Evolutionary conservation across 257 asterid genomes (phyloP).

Genomic region (Hygrophila difformis): DNA sequence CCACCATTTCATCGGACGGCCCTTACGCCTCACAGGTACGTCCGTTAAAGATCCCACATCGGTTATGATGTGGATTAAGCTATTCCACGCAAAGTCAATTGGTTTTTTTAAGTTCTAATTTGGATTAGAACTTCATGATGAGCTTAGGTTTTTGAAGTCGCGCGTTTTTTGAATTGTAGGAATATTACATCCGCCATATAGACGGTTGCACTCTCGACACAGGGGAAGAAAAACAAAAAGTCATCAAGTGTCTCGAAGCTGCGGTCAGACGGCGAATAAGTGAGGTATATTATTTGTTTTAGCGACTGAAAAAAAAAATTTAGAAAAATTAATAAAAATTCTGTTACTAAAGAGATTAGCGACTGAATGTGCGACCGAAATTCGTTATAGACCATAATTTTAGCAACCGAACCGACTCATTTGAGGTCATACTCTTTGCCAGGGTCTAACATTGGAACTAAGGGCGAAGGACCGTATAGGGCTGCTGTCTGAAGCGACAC

Average conservation of each 20-base stretch:
- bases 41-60: too few species aligned
- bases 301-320: too few species aligned
- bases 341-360: too few species aligned
- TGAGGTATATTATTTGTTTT: too few species aligned
- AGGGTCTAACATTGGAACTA: slow-evolving; percentile 83
- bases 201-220: slow-evolving; percentile 70
- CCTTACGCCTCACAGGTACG: slow-evolving; percentile 87
- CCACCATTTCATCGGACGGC: slow-evolving; percentile 71
- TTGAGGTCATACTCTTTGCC: slow-evolving; percentile 3
- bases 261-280: slow-evolving; percentile 82
- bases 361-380: neutral
- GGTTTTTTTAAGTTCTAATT: too few species aligned
- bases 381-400: neutral
- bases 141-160: slow-evolving; percentile 1
- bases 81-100: too few species aligned
- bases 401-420: neutral
- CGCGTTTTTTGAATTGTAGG: slow-evolving; percentile 32
- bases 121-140: too few species aligned
- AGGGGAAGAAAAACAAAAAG: slow-evolving; percentile 69
- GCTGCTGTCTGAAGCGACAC: slow-evolving; percentile 76
- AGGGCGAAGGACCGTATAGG: slow-evolving; percentile 98
- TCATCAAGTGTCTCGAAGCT: slow-evolving; percentile 90
- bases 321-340: too few species aligned
- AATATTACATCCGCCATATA: slow-evolving; percentile 78
- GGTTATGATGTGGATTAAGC: too few species aligned